Evolutionary conservation across 2,329 filamentous ascomycete species (phyloP), one percentile per base, ranked within the genome.

Genomic region (Fusarium sp.): DNA sequence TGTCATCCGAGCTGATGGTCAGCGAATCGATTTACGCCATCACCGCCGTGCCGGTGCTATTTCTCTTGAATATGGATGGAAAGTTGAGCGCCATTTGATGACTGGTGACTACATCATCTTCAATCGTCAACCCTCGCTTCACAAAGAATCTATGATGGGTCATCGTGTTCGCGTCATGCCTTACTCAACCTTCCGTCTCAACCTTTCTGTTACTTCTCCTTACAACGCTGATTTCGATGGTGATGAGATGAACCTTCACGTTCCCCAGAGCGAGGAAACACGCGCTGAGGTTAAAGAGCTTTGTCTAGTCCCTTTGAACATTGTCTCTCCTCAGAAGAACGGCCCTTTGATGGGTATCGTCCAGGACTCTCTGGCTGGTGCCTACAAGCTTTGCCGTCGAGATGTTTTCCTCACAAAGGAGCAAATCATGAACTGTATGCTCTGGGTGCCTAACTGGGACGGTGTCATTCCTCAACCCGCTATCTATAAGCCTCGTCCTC

Each of bases 71-170:
- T 97, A 97, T 80, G 97, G 97, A 54, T 98, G 95, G 95, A 98
- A 98, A 81, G 97, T 99, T 39, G 96, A 99, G 84, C 92, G 96
- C 70, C 96, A 99, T 83, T 90, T 99, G 73, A 91, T 97, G 78
- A 94, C 97, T 78, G 95, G 95, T 65, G 96, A 99, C 83, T 97
- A 94, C 75, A 98, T 99, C 84, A 95, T 99, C 79, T 99, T 99
- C 90, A 99, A 99, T 83, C 96, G 96, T 88, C 96, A 99, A 81
- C 96, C 96, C 2, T 99, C 96, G 39, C 87, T 99, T 79, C 96
- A 99, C 88, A 99, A 99, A 84, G 96, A 99, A 81, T 99, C 96
- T 68, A 99, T 99, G 96, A 99, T 99, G 97, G 96, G 94, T 83
- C 96, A 99, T 84, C 91, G 94, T 77, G 96, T 99, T 72, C 92